Evolutionary conservation across 257 asterid species (phyloP).

Genomic region (Solanum paucissectum): DNA sequence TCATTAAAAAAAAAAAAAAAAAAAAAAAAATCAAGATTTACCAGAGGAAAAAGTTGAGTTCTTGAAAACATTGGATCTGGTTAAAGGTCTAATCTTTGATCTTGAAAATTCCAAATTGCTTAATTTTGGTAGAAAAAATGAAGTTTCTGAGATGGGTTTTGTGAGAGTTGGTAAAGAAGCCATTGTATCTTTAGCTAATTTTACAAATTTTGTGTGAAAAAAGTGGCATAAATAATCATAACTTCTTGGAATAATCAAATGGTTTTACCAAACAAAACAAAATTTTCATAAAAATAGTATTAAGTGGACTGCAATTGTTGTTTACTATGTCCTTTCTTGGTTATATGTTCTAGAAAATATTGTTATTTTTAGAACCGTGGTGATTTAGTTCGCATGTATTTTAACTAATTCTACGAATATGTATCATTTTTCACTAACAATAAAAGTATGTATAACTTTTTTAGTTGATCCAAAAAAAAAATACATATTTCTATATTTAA

Average conservation of each 20-base stretch:
- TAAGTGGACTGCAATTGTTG: neutral
- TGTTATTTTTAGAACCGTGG: no score
- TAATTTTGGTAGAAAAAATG: constrained; percentile 5
- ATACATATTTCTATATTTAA: no score
- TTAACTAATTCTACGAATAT: no score
- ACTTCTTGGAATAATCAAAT: neutral
- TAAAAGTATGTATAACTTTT: no score
- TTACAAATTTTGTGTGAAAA: neutral
- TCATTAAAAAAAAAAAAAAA: no score
- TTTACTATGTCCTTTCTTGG: neutral
- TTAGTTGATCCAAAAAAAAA: neutral
- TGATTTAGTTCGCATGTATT: accelerated
- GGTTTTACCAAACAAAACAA: neutral
- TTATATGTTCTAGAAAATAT: neutral
- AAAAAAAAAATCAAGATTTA: constrained; percentile 6
- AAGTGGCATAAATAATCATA: neutral
- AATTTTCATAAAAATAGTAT: neutral
- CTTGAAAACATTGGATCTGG: constrained; percentile 14
- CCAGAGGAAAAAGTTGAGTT: constrained; percentile 43
- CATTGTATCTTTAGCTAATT: constrained; percentile 5
- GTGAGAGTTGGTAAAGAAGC: constrained; percentile 20
- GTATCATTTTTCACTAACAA: accelerated
- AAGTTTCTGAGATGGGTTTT: constrained; percentile 30
- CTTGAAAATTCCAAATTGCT: constrained; percentile 19
- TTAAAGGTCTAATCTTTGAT: constrained; percentile 11